Conservation (phyloP, 2,329 filamentous ascomycete genomes). For the Xylaria sp. region DNA sequence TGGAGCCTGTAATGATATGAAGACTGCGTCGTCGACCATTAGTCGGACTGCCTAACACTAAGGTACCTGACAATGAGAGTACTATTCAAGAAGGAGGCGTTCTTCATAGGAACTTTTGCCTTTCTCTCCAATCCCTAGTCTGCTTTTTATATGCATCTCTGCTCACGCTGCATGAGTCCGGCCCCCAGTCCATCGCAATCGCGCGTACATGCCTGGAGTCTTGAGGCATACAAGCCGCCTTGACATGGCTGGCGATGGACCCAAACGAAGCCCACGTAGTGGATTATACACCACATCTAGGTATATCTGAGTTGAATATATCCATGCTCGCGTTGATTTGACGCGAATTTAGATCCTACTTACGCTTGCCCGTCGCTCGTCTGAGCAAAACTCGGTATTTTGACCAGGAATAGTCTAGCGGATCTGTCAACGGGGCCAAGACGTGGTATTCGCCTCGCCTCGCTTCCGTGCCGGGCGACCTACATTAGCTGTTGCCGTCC, state of each 20-base stretch:
- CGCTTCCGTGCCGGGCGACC: slow-evolving; percentile 9
- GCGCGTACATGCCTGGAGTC: background rate
- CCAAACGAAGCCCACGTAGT: slow-evolving; percentile 3
- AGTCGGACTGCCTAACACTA: background rate
- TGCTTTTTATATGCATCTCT: slow-evolving; percentile 6
- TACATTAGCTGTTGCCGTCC: slow-evolving; percentile 5
- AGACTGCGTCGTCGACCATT: background rate
- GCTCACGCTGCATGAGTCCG: background rate
- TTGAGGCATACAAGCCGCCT: slow-evolving; percentile 1
- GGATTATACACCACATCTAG: background rate
- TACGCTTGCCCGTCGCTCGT: background rate
- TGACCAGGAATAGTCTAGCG: slow-evolving; percentile 44
- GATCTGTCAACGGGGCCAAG: slow-evolving; percentile 38
- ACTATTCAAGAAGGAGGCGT: background rate
- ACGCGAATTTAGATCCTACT: slow-evolving; percentile 19
- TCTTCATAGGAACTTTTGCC: background rate
- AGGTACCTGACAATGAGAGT: too few species aligned
- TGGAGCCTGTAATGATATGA: background rate
- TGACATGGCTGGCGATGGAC: background rate
- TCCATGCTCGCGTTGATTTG: slow-evolving; percentile 2
- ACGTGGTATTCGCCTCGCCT: slow-evolving; percentile 34
- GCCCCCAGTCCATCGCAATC: background rate
- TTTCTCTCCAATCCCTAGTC: background rate
- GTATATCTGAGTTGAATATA: background rate
- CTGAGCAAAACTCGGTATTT: slow-evolving; percentile 42